phyloP scores from a whole-genome alignment of 2,329 filamentous ascomycete species.

The Alternaria burnsii region DNA sequence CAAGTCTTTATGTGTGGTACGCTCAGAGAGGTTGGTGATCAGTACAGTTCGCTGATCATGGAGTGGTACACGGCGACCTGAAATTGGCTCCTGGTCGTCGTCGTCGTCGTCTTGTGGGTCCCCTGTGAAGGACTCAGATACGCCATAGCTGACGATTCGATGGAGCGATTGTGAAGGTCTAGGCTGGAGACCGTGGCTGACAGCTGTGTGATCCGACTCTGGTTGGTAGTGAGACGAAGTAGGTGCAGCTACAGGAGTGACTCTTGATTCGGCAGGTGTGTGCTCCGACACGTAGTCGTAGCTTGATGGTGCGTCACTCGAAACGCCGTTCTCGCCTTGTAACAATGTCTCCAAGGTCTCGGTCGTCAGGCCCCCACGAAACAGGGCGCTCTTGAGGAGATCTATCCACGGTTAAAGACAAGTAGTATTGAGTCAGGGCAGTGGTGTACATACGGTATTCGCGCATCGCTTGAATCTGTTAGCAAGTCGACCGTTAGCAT shows the following conservation, averaged over 20 bases:
- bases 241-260: slow-evolving; percentile 20
- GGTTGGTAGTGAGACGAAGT: slow-evolving; percentile 12
- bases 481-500: slow-evolving; percentile 8
- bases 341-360: slow-evolving; percentile 61
- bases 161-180: slow-evolving; percentile 21
- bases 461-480: slow-evolving; percentile 52
- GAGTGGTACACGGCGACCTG: slow-evolving; percentile 27
- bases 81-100: slow-evolving; percentile 6
- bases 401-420: slow-evolving; percentile 41
- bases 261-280: slow-evolving; percentile 17
- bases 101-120: slow-evolving; percentile 21
- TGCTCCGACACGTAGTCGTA: slow-evolving; percentile 28
- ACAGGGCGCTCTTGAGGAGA: slow-evolving; percentile 57
- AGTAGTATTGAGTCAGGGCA: neutral
- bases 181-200: slow-evolving; percentile 25
- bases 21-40: slow-evolving; percentile 68
- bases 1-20: slow-evolving; percentile 72
- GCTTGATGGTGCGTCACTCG: slow-evolving; percentile 22
- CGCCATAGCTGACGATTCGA: slow-evolving; percentile 28
- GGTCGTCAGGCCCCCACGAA: slow-evolving; percentile 59
- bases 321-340: slow-evolving; percentile 35
- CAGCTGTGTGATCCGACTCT: slow-evolving; percentile 32
- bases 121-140: slow-evolving; percentile 27
- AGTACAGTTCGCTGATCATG: slow-evolving; percentile 65
- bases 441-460: slow-evolving; percentile 62